Percentiles rank a stretch among this genome's conserved stretches.
These are phyloP conservation scores for Corrigiola litoralis DNA, from an alignment of 179 eudicot genomes.

Conservation along the genomic window DNA sequence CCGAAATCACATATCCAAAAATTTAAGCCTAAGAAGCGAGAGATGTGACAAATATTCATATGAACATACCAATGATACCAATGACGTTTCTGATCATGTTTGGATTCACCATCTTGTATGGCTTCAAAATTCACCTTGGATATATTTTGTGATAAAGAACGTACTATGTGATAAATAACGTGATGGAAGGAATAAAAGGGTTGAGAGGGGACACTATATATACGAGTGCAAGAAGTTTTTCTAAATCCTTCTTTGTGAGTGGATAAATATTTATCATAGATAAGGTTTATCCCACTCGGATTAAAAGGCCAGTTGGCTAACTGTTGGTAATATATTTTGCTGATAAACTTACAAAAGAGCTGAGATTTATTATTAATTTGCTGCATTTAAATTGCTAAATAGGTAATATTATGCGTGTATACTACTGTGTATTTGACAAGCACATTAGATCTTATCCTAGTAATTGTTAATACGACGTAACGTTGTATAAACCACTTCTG, in stretches of 20 bases:
- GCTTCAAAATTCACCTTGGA: neutral
- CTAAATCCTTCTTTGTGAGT: too few relatives aligned
- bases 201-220: too few relatives aligned
- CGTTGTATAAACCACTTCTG: neutral
- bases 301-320: too few relatives aligned
- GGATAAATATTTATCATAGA: too few relatives aligned
- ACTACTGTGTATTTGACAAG: neutral
- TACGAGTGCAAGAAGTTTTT: too few relatives aligned
- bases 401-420: neutral
- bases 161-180: neutral
- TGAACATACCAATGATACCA: conserved; percentile 20
- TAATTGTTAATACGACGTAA: conserved; percentile 8
- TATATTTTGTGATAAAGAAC: too few relatives aligned
- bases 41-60: too few relatives aligned
- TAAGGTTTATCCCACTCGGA: too few relatives aligned
- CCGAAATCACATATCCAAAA: neutral
- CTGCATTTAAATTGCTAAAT: neutral
- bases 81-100: conserved; percentile 7
- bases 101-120: conserved; percentile 14
- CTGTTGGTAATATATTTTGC: too few relatives aligned
- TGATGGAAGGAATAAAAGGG: too few relatives aligned
- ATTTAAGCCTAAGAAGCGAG: neutral
- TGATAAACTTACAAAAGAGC: too few relatives aligned
- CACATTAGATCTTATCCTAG: neutral
- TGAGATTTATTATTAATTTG: neutral